These are phyloP conservation scores for Coemansia erecta DNA, from an alignment of 192 early-diverging fungal genomes.

Conservation along the genomic window DNA sequence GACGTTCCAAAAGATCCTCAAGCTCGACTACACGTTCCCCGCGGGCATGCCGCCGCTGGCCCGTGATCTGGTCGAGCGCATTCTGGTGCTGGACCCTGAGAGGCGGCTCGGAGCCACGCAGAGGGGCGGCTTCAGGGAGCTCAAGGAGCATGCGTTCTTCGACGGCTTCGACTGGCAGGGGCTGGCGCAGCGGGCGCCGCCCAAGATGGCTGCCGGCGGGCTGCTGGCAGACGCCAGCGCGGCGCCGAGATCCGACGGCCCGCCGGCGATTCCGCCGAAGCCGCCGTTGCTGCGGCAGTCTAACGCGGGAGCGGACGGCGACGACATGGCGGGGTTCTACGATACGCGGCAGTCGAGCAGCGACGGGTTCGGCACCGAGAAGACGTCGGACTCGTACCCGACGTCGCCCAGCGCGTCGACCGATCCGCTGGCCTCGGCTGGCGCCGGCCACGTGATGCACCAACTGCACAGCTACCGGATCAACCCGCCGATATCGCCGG, in stretches of 20 bases:
- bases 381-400: slow-evolving; percentile 39
- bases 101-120: slow-evolving; percentile 62
- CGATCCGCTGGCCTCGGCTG: slow-evolving; percentile 28
- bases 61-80: slow-evolving; percentile 71
- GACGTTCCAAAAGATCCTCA: slow-evolving; percentile 93
- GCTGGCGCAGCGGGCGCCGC: slow-evolving; percentile 39
- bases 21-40: slow-evolving; percentile 85
- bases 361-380: slow-evolving; percentile 44
- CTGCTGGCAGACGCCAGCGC: slow-evolving; percentile 3
- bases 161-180: slow-evolving; percentile 70
- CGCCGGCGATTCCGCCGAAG: slow-evolving; percentile 47
- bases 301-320: neutral
- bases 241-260: slow-evolving; percentile 1
- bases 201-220: slow-evolving; percentile 29
- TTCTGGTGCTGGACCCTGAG: slow-evolving; percentile 68
- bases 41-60: slow-evolving; percentile 65
- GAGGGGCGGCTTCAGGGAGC: slow-evolving; percentile 53
- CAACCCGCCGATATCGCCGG: slow-evolving; percentile 32
- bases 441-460: slow-evolving; percentile 4
- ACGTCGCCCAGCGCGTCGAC: slow-evolving; percentile 26
- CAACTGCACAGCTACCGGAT: slow-evolving; percentile 28
- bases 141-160: slow-evolving; percentile 83
- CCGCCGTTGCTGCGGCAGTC: slow-evolving; percentile 38
- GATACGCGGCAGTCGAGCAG: slow-evolving; percentile 28
- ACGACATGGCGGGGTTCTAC: neutral